Conservation (phyloP, 495 filamentous ascomycete genomes). For the Penicillium lividum region DNA sequence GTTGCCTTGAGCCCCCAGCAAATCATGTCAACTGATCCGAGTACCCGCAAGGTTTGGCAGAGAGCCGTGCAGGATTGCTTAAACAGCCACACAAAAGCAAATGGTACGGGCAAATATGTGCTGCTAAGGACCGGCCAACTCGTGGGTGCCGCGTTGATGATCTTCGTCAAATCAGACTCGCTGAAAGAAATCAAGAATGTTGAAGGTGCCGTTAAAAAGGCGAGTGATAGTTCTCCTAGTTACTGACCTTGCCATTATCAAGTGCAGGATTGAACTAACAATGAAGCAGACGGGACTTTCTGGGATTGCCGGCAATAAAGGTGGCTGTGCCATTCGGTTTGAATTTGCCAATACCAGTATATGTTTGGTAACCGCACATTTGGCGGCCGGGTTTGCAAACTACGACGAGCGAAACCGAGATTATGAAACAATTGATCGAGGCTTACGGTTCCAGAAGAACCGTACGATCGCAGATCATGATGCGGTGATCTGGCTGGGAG, state of each 20-base stretch:
- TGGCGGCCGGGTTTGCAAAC: slow-evolving; percentile 95
- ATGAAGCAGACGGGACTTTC: slow-evolving; percentile 78
- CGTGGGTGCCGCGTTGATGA: slow-evolving; percentile 87
- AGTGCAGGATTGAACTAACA: slow-evolving; percentile 8
- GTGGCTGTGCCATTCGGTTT: slow-evolving; percentile 93
- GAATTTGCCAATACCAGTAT: slow-evolving; percentile 92
- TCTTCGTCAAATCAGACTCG: slow-evolving; percentile 79
- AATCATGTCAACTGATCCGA: slow-evolving; percentile 97
- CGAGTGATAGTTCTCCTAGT: slow-evolving; percentile 15
- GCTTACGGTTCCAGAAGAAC: slow-evolving; percentile 87
- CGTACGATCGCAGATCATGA: slow-evolving; percentile 90
- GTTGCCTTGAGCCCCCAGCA: slow-evolving; percentile 95
- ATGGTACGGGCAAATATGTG: slow-evolving; percentile 76
- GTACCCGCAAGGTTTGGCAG: slow-evolving; percentile 84
- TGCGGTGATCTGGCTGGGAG: slow-evolving; percentile 93
- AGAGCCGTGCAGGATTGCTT: slow-evolving; percentile 72
- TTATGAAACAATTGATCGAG: slow-evolving; percentile 84
- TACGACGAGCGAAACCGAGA: slow-evolving; percentile 95
- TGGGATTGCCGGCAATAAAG: slow-evolving; percentile 97
- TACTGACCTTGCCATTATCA: background rate
- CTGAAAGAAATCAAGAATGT: slow-evolving; percentile 90
- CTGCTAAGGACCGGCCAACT: slow-evolving; percentile 89
- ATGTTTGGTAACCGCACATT: slow-evolving; percentile 95
- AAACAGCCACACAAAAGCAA: slow-evolving; percentile 63
- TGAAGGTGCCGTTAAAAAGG: slow-evolving; percentile 92